Evolutionary conservation across 2,329 filamentous ascomycete species (phyloP).

Genomic region (Endothia cerciana): DNA sequence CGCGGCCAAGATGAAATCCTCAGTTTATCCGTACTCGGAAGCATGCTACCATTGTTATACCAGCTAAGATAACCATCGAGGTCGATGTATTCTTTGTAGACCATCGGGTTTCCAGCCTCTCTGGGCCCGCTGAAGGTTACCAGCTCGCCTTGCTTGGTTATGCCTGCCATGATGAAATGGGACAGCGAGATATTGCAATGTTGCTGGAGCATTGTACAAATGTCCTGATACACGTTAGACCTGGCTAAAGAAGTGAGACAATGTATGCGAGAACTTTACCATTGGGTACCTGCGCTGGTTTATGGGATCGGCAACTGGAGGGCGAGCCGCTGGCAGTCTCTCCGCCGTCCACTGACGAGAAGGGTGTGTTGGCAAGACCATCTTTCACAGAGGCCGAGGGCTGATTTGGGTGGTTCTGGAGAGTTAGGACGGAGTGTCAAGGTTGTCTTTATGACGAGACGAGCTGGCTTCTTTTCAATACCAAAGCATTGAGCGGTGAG

Average conservation of each 20-base stretch:
- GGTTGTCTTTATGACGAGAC: slow-evolving; percentile 1
- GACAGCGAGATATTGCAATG: slow-evolving; percentile 56
- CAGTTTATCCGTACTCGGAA: slow-evolving; percentile 32
- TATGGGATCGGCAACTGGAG: slow-evolving; percentile 24
- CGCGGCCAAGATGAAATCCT: background rate
- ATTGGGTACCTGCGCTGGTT: slow-evolving; percentile 27
- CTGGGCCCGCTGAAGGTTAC: slow-evolving; percentile 52
- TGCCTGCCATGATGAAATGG: slow-evolving; percentile 56
- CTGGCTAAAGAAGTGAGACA: background rate
- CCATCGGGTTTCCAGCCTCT: slow-evolving; percentile 29
- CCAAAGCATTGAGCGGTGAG: slow-evolving; percentile 5
- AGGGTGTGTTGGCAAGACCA: slow-evolving; percentile 26
- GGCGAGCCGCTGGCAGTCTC: slow-evolving; percentile 21
- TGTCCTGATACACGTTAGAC: slow-evolving; percentile 43
- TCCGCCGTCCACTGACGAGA: slow-evolving; percentile 26
- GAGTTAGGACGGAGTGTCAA: background rate
- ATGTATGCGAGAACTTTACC: slow-evolving; percentile 10
- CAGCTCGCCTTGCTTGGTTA: slow-evolving; percentile 52
- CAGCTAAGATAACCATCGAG: slow-evolving; percentile 26
- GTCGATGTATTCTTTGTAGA: slow-evolving; percentile 34
- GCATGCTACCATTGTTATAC: slow-evolving; percentile 25
- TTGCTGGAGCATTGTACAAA: slow-evolving; percentile 55
- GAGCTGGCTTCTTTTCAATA: slow-evolving; percentile 4
- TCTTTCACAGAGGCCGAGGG: slow-evolving; percentile 9
- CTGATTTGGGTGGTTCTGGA: background rate